These are phyloP conservation scores for Pilobolus umbonatus DNA, from an alignment of 192 early-diverging fungal genomes.

Conservation along the genomic window DNA sequence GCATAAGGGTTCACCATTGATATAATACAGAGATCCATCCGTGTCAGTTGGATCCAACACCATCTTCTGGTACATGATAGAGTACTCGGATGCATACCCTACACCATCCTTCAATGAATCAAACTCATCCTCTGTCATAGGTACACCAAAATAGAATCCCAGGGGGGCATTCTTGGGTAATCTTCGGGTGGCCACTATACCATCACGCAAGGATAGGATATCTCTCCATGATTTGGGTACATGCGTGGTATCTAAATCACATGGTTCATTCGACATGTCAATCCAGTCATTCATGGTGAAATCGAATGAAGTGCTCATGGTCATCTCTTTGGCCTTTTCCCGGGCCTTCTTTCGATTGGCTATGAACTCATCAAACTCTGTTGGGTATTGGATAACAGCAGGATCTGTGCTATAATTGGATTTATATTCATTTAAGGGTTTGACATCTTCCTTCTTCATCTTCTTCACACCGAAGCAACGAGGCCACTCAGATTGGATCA, in stretches of 20 bases:
- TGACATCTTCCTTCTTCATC: background rate
- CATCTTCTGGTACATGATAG: conserved; percentile 79
- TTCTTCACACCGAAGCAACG: conserved; percentile 71
- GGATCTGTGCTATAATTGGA: too few species aligned
- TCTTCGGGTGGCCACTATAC: conserved; percentile 62
- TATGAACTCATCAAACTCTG: conserved; percentile 23
- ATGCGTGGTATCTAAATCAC: background rate
- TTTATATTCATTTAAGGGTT: background rate
- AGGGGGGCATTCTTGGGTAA: conserved; percentile 69
- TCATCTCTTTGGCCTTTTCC: background rate
- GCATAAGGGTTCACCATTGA: conserved; percentile 55
- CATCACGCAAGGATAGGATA: conserved; percentile 24
- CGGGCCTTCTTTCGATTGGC: conserved; percentile 14
- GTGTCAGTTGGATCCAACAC: conserved; percentile 87
- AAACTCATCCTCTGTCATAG: conserved; percentile 92
- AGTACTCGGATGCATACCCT: conserved; percentile 75
- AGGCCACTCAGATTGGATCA: conserved; percentile 79
- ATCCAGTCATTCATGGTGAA: background rate
- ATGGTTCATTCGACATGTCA: background rate
- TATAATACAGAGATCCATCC: conserved; percentile 66
- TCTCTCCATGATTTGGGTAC: conserved; percentile 10
- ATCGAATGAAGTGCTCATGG: background rate
- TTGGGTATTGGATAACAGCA: background rate
- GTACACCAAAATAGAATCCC: conserved; percentile 94
- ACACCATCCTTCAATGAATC: conserved; percentile 78